These are phyloP conservation scores for Trichoderma aggressivum DNA, from an alignment of 2,329 filamentous ascomycete species.

Conservation along the genomic window DNA sequence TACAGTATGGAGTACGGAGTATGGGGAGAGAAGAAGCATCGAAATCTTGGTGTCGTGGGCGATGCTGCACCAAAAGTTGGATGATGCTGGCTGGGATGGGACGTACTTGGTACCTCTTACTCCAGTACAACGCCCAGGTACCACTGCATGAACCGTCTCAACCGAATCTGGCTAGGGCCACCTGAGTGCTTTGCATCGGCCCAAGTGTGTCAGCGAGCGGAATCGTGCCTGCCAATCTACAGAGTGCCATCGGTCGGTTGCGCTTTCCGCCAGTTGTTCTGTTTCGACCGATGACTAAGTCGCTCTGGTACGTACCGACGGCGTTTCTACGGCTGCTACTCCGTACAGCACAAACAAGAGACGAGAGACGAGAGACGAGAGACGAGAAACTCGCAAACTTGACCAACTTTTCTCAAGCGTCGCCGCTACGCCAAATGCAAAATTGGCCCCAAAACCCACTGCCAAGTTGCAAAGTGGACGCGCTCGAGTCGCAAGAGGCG, in stretches of 20 bases:
- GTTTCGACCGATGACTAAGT: neutral
- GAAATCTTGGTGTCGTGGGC: neutral
- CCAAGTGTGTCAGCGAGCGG: neutral
- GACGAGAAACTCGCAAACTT: neutral
- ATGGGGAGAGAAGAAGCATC: neutral
- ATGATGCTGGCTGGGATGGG: neutral
- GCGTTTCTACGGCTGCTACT: neutral
- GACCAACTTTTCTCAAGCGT: neutral
- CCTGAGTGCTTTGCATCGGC: conserved; percentile 12
- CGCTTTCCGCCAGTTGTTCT: neutral
- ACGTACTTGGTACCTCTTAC: too few species aligned
- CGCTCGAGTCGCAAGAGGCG: neutral
- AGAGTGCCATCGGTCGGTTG: neutral
- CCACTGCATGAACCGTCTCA: neutral
- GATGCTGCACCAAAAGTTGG: neutral
- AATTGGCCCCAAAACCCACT: neutral
- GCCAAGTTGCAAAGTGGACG: neutral
- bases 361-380: too few species aligned
- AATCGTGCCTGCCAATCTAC: neutral
- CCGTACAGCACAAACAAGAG: too few species aligned
- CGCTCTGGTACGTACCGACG: neutral
- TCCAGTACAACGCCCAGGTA: neutral
- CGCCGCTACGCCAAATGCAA: neutral
- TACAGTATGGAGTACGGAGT: neutral
- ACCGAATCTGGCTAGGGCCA: neutral